Conservation (phyloP, 176 grass and related monocot genomes). For the Rhynchospora pubera region DNA sequence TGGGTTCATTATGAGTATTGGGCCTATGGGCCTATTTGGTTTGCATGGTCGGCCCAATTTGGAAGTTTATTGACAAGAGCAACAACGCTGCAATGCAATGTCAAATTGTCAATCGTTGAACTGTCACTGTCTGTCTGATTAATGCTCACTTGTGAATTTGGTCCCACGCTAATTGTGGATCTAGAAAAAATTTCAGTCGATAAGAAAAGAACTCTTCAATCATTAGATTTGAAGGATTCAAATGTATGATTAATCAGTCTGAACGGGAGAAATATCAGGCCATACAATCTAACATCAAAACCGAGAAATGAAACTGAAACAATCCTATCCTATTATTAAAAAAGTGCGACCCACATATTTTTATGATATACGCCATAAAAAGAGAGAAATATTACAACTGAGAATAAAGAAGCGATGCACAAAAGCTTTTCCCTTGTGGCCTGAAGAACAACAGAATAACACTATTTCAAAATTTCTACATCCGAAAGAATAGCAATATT, state of each 20-base stretch:
- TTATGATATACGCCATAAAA: background rate
- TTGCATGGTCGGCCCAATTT: background rate
- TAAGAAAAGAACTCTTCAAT: too few species aligned
- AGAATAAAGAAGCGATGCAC: background rate
- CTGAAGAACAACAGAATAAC: background rate
- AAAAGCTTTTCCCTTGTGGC: background rate
- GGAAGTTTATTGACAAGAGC: background rate
- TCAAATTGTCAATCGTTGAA: too few species aligned
- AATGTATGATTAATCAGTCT: background rate
- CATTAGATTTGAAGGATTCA: background rate
- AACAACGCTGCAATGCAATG: too few species aligned
- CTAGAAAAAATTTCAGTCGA: too few species aligned
- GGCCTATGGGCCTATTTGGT: background rate
- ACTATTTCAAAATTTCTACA: constrained; percentile 9
- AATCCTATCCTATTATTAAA: background rate
- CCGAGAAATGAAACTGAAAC: background rate
- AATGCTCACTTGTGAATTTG: too few species aligned
- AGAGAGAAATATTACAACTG: background rate
- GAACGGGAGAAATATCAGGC: background rate
- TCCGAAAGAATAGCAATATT: background rate
- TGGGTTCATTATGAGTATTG: background rate
- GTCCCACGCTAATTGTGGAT: too few species aligned
- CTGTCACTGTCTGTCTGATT: too few species aligned
- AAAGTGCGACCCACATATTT: background rate
- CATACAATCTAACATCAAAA: background rate